Evolutionary conservation across 345 rosid species (phyloP), one percentile per base, ranked within the genome.

Genomic region (Arabidopsis arenosa): DNA sequence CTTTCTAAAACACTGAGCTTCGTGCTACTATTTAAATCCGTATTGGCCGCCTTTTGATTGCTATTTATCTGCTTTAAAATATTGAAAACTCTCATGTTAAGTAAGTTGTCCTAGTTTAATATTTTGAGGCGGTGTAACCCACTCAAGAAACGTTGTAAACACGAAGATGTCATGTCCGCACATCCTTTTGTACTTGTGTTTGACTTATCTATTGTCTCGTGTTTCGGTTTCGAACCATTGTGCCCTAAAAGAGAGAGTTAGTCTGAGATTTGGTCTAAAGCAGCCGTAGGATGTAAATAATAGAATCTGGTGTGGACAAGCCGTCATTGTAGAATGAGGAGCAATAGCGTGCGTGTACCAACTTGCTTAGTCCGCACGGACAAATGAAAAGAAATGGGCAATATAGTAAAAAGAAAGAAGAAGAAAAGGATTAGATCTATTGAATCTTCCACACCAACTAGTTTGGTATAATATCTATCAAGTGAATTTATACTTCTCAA

Each of bases 311-410:
- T 75, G 74, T 60, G 68, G 68, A 68, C 63, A 37, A 68, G 80
- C 80, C 80, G 80, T 68, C 80, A 69, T 61, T 53, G 63, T 76
- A 54, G 80, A 76, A 76, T 21, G 56, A 35, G 44, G 47, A 41
- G 70, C 41, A 68, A 28, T 61, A 43, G 12, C 75, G 64, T 75
- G 57, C 55, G 74, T 60, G 37, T 51, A 52, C 79, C 79, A 68
- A 68, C 62, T 76, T 76, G 74, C 47, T 75, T 74, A 57, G 56
- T 43, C 56, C 6, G 2, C 12, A 54, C 55, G 51, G 41, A 51
- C 18, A 72, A 37, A 56, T 43, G 32, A 28, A 28, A 56, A 49
- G 36, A 60, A 32, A 41, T 28, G 60, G 26, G 45, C 35, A 8
- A 8, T 15, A 13, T 8, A 28, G 77, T 54, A 44, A 9, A 65